phyloP scores from a whole-genome alignment of 2,329 filamentous ascomycete species.

The Xylariomycetidae sp. region DNA sequence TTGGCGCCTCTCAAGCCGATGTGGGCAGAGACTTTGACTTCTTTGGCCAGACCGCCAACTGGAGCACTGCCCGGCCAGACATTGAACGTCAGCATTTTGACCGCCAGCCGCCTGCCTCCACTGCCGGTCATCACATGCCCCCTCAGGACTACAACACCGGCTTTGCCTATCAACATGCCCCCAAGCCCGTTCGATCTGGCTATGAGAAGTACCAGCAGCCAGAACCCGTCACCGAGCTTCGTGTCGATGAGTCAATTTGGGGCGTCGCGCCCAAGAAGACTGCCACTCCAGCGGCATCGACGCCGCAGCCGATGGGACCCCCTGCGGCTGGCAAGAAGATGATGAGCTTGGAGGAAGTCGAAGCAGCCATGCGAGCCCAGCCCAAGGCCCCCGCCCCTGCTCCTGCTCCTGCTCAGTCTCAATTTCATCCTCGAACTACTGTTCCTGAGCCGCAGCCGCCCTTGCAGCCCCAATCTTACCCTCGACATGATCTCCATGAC shows the following conservation, averaged over 20 bases:
- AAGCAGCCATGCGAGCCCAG: conserved; percentile 81
- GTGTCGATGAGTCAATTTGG: conserved; percentile 93
- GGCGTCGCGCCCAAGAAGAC: conserved; percentile 63
- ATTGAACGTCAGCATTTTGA: conserved; percentile 89
- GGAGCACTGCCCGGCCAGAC: conserved; percentile 72
- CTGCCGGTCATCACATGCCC: conserved; percentile 31
- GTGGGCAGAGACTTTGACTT: conserved; percentile 97
- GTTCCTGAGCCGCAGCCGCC: conserved; percentile 14
- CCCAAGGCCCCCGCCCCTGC: conserved; percentile 39
- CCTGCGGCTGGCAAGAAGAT: conserved; percentile 59
- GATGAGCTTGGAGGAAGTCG: conserved; percentile 94
- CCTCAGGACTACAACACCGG: conserved; percentile 27
- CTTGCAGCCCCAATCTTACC: conserved; percentile 20
- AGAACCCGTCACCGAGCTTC: conserved; percentile 79
- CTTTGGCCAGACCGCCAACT: conserved; percentile 84
- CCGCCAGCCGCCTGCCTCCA: conserved; percentile 60
- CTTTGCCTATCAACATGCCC: conserved; percentile 31
- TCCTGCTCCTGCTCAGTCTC: conserved; percentile 28
- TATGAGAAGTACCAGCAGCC: conserved; percentile 88
- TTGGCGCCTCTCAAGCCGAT: conserved; percentile 35
- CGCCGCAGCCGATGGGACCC: conserved; percentile 10
- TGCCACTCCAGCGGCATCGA: conserved; percentile 22
- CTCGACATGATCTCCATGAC: conserved; percentile 22
- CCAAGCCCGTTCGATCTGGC: conserved; percentile 66
- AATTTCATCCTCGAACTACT: conserved; percentile 21